Base-by-base conservation (phyloP, 1,284 basidiomycete species). In the Apiotrichum gracile region DNA sequence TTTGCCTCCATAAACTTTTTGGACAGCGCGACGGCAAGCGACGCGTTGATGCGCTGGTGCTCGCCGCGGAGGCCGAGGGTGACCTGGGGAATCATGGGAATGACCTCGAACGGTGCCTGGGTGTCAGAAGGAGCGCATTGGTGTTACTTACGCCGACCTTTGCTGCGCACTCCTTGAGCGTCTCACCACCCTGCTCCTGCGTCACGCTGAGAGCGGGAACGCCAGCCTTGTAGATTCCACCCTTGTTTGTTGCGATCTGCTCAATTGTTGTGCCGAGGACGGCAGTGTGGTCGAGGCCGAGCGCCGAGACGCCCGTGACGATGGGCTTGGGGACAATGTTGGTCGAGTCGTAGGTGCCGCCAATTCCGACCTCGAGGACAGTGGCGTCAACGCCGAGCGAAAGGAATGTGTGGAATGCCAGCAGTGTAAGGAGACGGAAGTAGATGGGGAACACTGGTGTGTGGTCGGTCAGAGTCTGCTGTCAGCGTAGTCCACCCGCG, bases 321-420 rank as follows among this genome's bases (percentile, higher is more conserved):
- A 93, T 71, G 0, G 96, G 96, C 57, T 82, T 82, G 0, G 91
- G 91, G 1, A 98, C 91, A 57, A 97, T 85, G 68, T 99, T 99
- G 27, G 96, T 99, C 65, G 91, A 91, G 71, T 99, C 96, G 68
- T 90, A 92, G 24, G 83, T 81, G 21, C 96, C 96, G 17, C 96
- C 96, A 21, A 99, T 88, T 16, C 96, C 96, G 34, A 98, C 96
- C 79, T 99, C 96, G 29, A 99, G 81, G 41, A 99, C 83, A 1
- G 93, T 92, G 5, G 91, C 92, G 63, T 91, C 85, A 17, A 88
- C 85, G 76, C 82, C 64, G 21, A 62, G 48, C 12, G 83, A 80
- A 41, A 91, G 77, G 77, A 98, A 98, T 12, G 86, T 81, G 69
- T 98, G 93, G 73, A 85, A 97, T 0, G 93, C 91, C 65, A 98